phyloP scores from a whole-genome alignment of 768 basidiomycete genomes.

The Termitomyces sp. region DNA sequence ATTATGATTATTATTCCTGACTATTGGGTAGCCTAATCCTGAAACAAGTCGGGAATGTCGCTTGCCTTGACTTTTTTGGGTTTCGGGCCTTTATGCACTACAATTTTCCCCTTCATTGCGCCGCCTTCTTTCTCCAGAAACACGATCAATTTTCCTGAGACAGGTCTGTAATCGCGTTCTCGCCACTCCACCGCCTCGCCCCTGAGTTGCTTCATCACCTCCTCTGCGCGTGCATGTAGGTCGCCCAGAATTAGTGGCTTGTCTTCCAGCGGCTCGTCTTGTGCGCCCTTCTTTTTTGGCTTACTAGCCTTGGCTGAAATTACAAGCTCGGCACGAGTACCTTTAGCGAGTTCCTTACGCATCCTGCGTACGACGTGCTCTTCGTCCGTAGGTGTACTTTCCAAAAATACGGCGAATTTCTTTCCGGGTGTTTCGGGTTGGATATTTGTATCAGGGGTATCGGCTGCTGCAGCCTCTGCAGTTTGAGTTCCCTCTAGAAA shows the following conservation, averaged over 20 bases:
- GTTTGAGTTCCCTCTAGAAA: constrained; percentile 38
- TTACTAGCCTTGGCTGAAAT: not conserved
- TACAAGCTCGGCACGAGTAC: constrained; percentile 1
- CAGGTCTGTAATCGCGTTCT: not conserved
- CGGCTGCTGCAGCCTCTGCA: not conserved
- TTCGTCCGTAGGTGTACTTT: not conserved
- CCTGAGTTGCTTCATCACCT: not conserved
- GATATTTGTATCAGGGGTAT: not conserved
- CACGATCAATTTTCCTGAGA: not conserved
- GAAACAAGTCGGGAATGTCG: constrained; percentile 7
- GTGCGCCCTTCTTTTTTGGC: too few species aligned
- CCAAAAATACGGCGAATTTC: not conserved
- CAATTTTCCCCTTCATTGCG: not conserved
- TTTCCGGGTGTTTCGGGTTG: not conserved
- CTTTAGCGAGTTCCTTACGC: not conserved
- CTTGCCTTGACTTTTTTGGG: constrained; percentile 1
- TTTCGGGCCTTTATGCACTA: constrained; percentile 8
- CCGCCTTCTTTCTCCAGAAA: constrained; percentile 1
- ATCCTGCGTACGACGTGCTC: not conserved
- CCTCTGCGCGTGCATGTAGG: not conserved
- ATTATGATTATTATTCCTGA: not conserved
- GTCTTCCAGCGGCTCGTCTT: not conserved
- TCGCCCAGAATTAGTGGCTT: not conserved
- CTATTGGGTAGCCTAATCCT: constrained; percentile 4
- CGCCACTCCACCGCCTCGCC: not conserved